These are phyloP conservation scores for Phytophthora pistaciae DNA, from an alignment of 352 stramenopile genomes.

Conservation along the genomic window DNA sequence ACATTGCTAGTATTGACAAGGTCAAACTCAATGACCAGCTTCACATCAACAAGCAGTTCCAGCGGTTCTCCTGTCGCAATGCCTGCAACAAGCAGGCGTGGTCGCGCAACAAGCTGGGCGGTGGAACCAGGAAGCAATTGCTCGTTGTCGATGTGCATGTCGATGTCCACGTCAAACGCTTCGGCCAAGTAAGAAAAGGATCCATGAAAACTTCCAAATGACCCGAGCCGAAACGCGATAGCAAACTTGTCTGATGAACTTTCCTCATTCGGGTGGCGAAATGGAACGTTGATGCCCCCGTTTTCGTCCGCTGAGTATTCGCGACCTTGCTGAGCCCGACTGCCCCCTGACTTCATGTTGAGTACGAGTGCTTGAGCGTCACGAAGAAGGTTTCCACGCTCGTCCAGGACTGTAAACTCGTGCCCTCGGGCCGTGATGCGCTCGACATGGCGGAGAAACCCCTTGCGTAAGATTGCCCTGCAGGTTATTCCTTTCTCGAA, in stretches of 20 bases:
- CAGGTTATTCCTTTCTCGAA: slow-evolving; percentile 66
- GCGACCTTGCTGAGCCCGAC: slow-evolving; percentile 43
- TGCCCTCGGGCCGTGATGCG: slow-evolving; percentile 53
- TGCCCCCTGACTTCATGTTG: slow-evolving; percentile 47
- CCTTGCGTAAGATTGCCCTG: slow-evolving; percentile 65
- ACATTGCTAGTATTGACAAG: slow-evolving; percentile 38
- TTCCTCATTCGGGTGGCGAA: slow-evolving; percentile 40
- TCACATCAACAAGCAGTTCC: slow-evolving; percentile 28
- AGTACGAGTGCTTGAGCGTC: slow-evolving; percentile 48
- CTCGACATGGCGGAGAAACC: slow-evolving; percentile 61
- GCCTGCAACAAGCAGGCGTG: slow-evolving; percentile 31
- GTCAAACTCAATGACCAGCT: slow-evolving; percentile 38
- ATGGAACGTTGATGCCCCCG: slow-evolving; percentile 54
- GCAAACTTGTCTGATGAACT: slow-evolving; percentile 45
- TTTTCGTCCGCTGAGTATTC: slow-evolving; percentile 39
- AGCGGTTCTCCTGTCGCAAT: slow-evolving; percentile 28
- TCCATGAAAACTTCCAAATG: slow-evolving; percentile 53
- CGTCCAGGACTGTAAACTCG: slow-evolving; percentile 62
- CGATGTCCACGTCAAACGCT: slow-evolving; percentile 37
- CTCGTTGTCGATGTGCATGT: slow-evolving; percentile 64
- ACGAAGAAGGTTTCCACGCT: slow-evolving; percentile 44
- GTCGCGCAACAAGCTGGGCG: slow-evolving; percentile 40
- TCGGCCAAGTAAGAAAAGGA: slow-evolving; percentile 55
- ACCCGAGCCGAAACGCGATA: slow-evolving; percentile 44
- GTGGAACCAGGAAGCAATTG: slow-evolving; percentile 56